Base-by-base conservation (phyloP, 768 basidiomycete genomes). In the Hypholoma fasciculare region DNA sequence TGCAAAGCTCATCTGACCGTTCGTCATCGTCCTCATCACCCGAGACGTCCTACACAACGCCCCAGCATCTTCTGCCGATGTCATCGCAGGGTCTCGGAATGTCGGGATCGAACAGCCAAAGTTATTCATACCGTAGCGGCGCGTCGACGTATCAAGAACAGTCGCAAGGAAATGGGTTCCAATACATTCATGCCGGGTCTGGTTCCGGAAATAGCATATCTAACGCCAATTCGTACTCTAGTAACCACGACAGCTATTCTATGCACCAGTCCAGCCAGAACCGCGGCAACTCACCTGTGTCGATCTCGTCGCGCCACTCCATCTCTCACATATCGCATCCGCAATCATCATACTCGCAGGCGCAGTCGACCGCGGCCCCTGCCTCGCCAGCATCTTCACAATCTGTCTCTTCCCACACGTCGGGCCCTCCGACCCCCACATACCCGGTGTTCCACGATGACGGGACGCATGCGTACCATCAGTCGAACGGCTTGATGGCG, bases 241-340 rank as follows among this genome's bases (percentile, higher is more conserved):
- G 63, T 47, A 61, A 71, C 6, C 71, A 73, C 54, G 66, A 69
- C 44, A 65, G 62, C 54, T 69, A 65, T 37, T 34, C 60, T 3
- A 48, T 57, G 30, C 66, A 66, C 23, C 57, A 57, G 37, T 54
- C 57, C 8, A 20, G 36, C 13, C 61, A 61, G 34, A 52, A 60
- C 26, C 59, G 65, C 19, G 38, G 62, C 44, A 36, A 69, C 40
- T 47, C 76, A 59, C 56, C 74, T 7, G 66, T 74, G 0, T 67
- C 80, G 4, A 70, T 77, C 3, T 70, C 77, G 4, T 84, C 83
- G n/a, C 79, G 84, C 9, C 80, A 84, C 42, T 85, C 84, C 6
- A 82, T 86, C 23, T 84, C 84, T 0, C 84, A 85, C 57, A 81
- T 85, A 20, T 84, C 82, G 0, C 82, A 84, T 57, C 82, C 83